Base-by-base conservation (phyloP, 495 filamentous ascomycete genomes). In the Neurospora sp. region DNA sequence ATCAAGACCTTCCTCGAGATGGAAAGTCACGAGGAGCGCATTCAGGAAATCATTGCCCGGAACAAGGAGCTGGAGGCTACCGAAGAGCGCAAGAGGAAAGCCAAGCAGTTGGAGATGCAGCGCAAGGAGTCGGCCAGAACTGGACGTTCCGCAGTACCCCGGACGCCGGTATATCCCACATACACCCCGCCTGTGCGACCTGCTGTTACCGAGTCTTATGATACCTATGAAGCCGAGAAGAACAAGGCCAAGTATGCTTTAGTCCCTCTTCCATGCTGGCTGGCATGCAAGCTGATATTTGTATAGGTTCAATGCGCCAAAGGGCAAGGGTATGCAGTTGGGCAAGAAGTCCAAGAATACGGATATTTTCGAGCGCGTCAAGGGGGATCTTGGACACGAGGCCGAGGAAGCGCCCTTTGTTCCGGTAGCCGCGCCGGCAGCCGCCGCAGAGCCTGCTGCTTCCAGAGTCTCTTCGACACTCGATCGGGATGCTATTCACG, bases 1-100 rank as follows among this genome's bases (percentile, higher is more conserved):
- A 98, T 99, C 84, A 97, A 95, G 87, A 97, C 96, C 0, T 99
- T 99, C 85, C 78, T 99, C 75, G 96, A 98, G 80, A 99, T 99
- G 96, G 96, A 98, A 83, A 94, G 91, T 83, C 96, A 98, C 78
- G 96, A 99, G 83, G 96, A 98, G 86, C 89, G 96, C 77, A 97
- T 99, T 72, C 96, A 98, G 78, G 94, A 97, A 79, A 97, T 98
- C 59, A 97, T 98, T 80, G 93, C 95, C 71, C 87, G 93, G 90
- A 99, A 99, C 86, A 99, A 99, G 87, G 96, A 99, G 81, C 85
- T 98, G 74, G 96, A 99, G 83, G 96, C 96, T 31, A 96, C 90
- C 72, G 96, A 99, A 81, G 95, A 99, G 87, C 91, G 96, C 77
- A 99, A 99, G 85, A 85, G 94, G 72, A 98, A 97, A 82, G 96